These are phyloP conservation scores for Bonia amplexicaulis DNA, from an alignment of 176 grass and related monocot species.

Conservation along the genomic window DNA sequence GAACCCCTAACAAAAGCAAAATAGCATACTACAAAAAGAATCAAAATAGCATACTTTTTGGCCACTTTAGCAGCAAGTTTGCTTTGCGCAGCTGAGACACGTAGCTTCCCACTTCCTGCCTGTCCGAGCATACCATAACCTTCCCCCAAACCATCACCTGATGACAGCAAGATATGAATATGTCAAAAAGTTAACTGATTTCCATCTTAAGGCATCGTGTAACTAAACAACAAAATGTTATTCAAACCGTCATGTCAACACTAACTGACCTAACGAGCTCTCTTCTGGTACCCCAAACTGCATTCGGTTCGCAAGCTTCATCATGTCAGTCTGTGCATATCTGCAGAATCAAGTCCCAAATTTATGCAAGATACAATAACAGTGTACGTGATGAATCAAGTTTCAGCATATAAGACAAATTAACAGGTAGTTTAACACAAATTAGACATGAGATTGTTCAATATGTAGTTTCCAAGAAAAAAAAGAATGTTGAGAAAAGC, in stretches of 20 bases:
- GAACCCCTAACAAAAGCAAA: no score
- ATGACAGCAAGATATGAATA: not conserved
- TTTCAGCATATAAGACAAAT: not conserved
- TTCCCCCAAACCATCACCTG: constrained; percentile 54
- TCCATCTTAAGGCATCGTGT: not conserved
- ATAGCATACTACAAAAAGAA: no score
- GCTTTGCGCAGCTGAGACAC: constrained; percentile 65
- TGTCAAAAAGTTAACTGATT: not conserved
- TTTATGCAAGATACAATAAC: no score
- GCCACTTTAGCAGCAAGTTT: constrained; percentile 63
- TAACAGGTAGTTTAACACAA: no score
- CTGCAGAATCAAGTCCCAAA: constrained; percentile 34
- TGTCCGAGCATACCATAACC: constrained; percentile 61
- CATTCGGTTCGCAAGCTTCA: constrained; percentile 95
- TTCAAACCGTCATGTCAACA: no score
- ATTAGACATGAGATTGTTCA: no score
- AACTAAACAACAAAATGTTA: not conserved
- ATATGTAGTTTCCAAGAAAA: no score
- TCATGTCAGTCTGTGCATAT: constrained; percentile 83
- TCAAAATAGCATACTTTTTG: no score
- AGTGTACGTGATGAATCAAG: no score
- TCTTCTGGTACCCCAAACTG: constrained; percentile 78
- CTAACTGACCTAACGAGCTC: constrained; percentile 75
- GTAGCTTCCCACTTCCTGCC: constrained; percentile 79
- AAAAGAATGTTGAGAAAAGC: not conserved